A percentile compares a stretch with the other conserved stretches of the same genome.
phyloP scores from a whole-genome alignment of 495 filamentous ascomycete species.

The Entonaema liquescens region DNA sequence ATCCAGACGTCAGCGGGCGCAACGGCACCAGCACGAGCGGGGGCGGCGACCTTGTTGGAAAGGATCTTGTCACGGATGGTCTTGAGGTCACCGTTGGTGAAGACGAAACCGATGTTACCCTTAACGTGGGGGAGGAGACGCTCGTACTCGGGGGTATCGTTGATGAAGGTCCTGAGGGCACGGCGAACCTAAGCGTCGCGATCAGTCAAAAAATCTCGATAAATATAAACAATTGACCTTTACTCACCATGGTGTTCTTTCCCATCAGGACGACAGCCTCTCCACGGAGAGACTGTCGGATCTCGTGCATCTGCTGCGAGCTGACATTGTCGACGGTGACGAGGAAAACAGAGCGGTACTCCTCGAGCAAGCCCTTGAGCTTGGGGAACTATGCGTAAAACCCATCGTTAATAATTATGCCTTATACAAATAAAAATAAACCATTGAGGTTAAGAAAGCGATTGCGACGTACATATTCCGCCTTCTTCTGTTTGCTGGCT shows the following conservation, averaged over 20 bases:
- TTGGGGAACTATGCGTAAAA: constrained; percentile 76
- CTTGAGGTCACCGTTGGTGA: constrained; percentile 97
- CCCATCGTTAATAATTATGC: constrained; percentile 14
- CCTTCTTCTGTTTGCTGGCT: constrained; percentile 94
- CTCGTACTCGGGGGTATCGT: constrained; percentile 94
- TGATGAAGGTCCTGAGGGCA: constrained; percentile 93
- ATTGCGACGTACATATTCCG: constrained; percentile 70
- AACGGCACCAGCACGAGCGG: constrained; percentile 94
- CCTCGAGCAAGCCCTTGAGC: constrained; percentile 91
- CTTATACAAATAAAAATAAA: background rate
- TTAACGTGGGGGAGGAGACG: constrained; percentile 93
- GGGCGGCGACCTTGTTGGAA: constrained; percentile 94
- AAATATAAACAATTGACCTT: background rate
- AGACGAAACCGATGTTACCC: constrained; percentile 99
- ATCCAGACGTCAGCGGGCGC: constrained; percentile 91
- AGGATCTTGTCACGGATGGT: constrained; percentile 91
- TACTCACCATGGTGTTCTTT: constrained; percentile 96
- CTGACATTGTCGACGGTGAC: constrained; percentile 94
- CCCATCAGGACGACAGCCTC: constrained; percentile 97
- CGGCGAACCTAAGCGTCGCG: constrained; percentile 75
- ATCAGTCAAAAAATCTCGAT: background rate
- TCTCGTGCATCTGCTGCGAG: constrained; percentile 99
- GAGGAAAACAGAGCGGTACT: constrained; percentile 96
- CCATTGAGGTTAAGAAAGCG: background rate
- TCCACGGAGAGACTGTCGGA: constrained; percentile 85